Conservation (phyloP, 768 basidiomycete genomes). For the Mycena epipterygia region DNA sequence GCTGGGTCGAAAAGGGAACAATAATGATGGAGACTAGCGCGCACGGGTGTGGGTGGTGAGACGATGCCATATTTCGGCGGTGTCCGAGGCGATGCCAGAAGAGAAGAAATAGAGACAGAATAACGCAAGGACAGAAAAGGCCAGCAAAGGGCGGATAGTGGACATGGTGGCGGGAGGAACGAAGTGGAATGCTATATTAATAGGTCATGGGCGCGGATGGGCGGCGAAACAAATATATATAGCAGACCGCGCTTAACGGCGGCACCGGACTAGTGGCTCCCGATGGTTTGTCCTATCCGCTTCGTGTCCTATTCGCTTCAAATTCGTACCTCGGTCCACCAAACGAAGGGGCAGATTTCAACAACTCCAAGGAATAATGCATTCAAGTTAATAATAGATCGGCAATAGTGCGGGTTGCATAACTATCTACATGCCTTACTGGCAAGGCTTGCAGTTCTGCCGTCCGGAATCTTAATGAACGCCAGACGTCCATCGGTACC, state of each 20-base stretch:
- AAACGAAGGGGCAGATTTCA: too few relatives aligned
- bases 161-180: constrained; percentile 2
- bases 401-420: not conserved
- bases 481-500: constrained; percentile 66
- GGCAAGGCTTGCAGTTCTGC: constrained; percentile 80
- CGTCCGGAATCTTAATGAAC: constrained; percentile 95
- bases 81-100: constrained; percentile 44
- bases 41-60: constrained; percentile 27
- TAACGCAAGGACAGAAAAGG: constrained; percentile 52
- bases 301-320: too few relatives aligned
- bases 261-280: too few relatives aligned
- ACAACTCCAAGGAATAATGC: too few relatives aligned
- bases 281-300: too few relatives aligned
- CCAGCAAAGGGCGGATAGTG: constrained; percentile 34
- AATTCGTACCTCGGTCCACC: too few relatives aligned
- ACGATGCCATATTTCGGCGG: constrained; percentile 31
- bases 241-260: too few relatives aligned
- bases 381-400: too few relatives aligned
- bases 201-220: too few relatives aligned
- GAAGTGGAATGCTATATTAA: too few relatives aligned
- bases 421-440: constrained; percentile 63
- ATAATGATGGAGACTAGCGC: not conserved
- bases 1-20: constrained; percentile 41
- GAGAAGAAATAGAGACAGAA: constrained; percentile 62
- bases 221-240: too few relatives aligned